Evolutionary conservation across 1,284 basidiomycete species (phyloP).

Genomic region (Coniferiporia sulphurascens): DNA sequence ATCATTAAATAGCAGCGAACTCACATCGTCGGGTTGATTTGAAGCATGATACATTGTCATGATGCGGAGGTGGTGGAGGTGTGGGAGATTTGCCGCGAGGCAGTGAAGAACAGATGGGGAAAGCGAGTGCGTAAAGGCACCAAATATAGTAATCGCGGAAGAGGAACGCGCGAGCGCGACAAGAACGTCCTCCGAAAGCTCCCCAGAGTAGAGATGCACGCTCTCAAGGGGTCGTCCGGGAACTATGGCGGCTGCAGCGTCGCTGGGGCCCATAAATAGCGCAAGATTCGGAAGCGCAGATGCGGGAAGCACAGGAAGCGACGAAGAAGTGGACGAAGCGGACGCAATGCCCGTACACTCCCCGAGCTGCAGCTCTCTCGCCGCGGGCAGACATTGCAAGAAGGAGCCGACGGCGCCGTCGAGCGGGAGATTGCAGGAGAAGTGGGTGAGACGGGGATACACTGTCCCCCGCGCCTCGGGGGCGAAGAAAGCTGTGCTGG

Average conservation of each 20-base stretch:
- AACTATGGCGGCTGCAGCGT: constrained; percentile 47
- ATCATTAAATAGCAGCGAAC: constrained; percentile 7
- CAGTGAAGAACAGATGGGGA: constrained; percentile 11
- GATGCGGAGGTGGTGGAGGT: constrained; percentile 19
- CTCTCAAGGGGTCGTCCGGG: constrained; percentile 59
- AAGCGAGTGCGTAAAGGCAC: constrained; percentile 29
- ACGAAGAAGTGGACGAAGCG: constrained; percentile 16
- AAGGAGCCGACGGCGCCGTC: constrained; percentile 53
- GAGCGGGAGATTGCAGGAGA: constrained; percentile 54
- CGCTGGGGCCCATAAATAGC: constrained; percentile 56
- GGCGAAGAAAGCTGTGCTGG: constrained; percentile 48
- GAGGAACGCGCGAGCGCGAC: constrained; percentile 20
- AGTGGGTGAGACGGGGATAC: constrained; percentile 46
- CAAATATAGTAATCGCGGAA: constrained; percentile 26
- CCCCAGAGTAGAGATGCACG: constrained; percentile 44
- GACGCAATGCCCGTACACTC: constrained; percentile 18
- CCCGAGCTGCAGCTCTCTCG: constrained; percentile 50
- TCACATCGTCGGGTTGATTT: constrained; percentile 17
- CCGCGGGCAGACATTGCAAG: constrained; percentile 45
- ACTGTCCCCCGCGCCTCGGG: constrained; percentile 23
- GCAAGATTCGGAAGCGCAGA: constrained; percentile 45
- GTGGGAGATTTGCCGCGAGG: constrained; percentile 14
- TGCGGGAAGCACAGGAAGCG: constrained; percentile 24
- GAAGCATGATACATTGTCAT: constrained; percentile 18
- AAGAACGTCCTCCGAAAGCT: constrained; percentile 21